Base-by-base conservation (phyloP, 2,329 filamentous ascomycete species). In the Cryphonectria parasitica region DNA sequence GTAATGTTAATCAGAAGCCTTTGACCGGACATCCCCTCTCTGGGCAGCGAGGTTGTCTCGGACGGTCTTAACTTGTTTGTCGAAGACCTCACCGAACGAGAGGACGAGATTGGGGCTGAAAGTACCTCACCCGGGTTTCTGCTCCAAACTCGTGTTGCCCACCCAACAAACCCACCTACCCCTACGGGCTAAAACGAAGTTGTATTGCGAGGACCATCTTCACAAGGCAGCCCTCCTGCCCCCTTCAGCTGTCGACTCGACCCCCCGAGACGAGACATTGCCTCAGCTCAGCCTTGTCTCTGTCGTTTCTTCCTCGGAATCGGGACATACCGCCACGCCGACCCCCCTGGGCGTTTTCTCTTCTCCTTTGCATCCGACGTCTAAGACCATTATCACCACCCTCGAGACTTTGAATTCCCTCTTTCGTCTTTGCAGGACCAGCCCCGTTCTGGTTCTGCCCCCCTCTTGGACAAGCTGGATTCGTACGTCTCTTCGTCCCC, bases 1-100 rank as follows among this genome's bases (percentile, higher is more conserved):
- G 63, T 72, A 72, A 72, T 72, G 66, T 67, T 72, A 72, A 72
- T 72, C 56, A 58, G 39, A 56, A 68, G 71, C 63, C 71, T 70
- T 64, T 70, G 36, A 67, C 61, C 61, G 64, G 54, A 28, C 54
- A 31, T 58, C 68, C 68, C 68, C 65, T 69, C 62, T 67, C 64
- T 66, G 64, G 64, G 36, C 54, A 67, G 65, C 52, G 65, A 61
- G 61, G 65, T 36, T 36, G 54, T 67, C 56, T 69, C 66, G 60
- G 60, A 41, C 60, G 34, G 67, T 66, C 63, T 69, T 65, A 49
- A 19, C 28, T 58, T 28, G 34, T 58, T 17, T 58, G 54, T 58
- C 68, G 25, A 58, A 28, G 13, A 58, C 25, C 13, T 58, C 54
- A 28, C 54, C 54, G 54, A 31, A 56, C 25, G 52, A 56, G 6